These are phyloP conservation scores for Halenospora varia DNA, from an alignment of 495 filamentous ascomycete species.

Conservation along the genomic window DNA sequence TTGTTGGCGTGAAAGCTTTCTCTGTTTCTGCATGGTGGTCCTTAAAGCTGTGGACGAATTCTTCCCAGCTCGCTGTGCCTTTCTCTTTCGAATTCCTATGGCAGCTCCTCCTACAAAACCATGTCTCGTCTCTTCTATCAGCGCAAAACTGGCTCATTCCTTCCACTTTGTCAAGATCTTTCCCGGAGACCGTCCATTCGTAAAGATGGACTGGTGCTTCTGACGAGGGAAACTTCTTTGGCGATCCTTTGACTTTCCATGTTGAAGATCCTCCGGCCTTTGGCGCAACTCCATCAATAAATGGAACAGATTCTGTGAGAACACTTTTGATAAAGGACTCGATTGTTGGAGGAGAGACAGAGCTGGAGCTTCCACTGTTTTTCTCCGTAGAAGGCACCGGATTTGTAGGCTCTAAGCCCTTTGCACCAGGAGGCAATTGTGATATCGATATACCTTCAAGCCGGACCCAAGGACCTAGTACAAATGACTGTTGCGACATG, in stretches of 20 bases:
- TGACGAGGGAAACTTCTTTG: constrained; percentile 43
- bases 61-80: constrained; percentile 61
- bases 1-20: constrained; percentile 65
- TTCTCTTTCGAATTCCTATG: constrained; percentile 49
- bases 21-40: constrained; percentile 64
- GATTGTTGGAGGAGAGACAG: constrained; percentile 23
- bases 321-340: constrained; percentile 36
- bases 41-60: constrained; percentile 59
- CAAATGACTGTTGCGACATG: constrained; percentile 3
- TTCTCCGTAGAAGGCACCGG: constrained; percentile 6
- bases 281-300: constrained; percentile 45
- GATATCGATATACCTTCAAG: constrained; percentile 33
- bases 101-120: constrained; percentile 62
- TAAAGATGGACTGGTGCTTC: constrained; percentile 42
- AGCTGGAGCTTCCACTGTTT: constrained; percentile 2
- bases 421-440: constrained; percentile 34
- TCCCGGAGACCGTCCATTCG: constrained; percentile 35
- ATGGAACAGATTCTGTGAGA: constrained; percentile 52
- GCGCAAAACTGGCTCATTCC: constrained; percentile 20
- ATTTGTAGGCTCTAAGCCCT: constrained; percentile 9
- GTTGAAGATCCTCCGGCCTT: constrained; percentile 29
- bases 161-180: constrained; percentile 30
- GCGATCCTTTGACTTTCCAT: constrained; percentile 37
- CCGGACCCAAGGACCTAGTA: constrained; percentile 16
- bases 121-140: constrained; percentile 48